phyloP scores from a whole-genome alignment of 1,139 yeast genomes.

The Suhomyces yuchorum region DNA sequence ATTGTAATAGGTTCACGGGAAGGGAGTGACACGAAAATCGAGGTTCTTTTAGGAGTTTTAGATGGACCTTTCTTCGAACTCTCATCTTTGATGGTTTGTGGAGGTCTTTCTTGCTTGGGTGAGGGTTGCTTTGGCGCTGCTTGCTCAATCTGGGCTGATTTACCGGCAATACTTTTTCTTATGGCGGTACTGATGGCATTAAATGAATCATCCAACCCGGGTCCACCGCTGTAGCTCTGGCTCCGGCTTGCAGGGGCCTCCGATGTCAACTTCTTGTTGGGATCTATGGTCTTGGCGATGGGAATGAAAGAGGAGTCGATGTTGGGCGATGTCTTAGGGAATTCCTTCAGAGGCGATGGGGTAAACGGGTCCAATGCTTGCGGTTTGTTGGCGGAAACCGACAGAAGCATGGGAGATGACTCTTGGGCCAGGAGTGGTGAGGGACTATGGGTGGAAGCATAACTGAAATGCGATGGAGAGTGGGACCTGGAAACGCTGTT shows the following conservation, averaged over 20 bases:
- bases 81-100: not conserved
- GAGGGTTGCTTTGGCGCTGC: not conserved
- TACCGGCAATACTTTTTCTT: conserved; percentile 42
- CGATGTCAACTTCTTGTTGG: conserved; percentile 9
- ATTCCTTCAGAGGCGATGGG: conserved; percentile 13
- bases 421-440: not conserved
- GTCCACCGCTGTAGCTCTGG: conserved; percentile 1
- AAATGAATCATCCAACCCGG: conserved; percentile 25
- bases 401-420: not conserved
- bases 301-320: conserved; percentile 27
- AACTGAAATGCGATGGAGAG: conserved; percentile 13
- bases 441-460: conserved; percentile 7
- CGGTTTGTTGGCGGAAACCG: not conserved
- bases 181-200: conserved; percentile 45
- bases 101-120: not conserved
- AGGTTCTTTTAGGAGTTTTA: conserved; percentile 37
- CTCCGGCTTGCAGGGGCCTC: conserved; percentile 1
- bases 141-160: conserved; percentile 16
- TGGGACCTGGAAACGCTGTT: not conserved
- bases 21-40: conserved; percentile 44
- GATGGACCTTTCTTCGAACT: conserved; percentile 3
- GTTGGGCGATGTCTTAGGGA: conserved; percentile 20
- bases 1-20: conserved; percentile 41
- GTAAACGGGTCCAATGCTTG: conserved; percentile 8
- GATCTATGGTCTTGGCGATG: conserved; percentile 19